These are phyloP conservation scores for Hordeum vulgare DNA, from an alignment of 176 grass and related monocot genomes.

Conservation along the genomic window MorexV3_pseudomolecules_assembly NC_058518.1:12615361-12615860, in stretches of 20 bases:
- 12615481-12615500: neutral
- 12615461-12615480: too few species aligned
- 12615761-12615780: neutral
- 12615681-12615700: accelerated
- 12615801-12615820: neutral
- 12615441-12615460: neutral
- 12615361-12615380: neutral
- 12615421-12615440: neutral
- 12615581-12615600: neutral
- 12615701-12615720: neutral
- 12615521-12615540: neutral
- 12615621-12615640: too few species aligned
- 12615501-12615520: neutral
- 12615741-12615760: accelerated
- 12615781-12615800: neutral
- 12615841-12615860: neutral
- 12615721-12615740: neutral
- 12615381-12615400: too few species aligned
- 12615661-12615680: neutral
- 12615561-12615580: neutral
- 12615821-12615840: neutral
- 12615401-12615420: neutral
- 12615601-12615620: too few species aligned
- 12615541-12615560: accelerated
- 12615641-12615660: too few species aligned